phyloP scores from a whole-genome alignment of 2,329 filamentous ascomycete species.

The Ophiostoma sp. region DNA sequence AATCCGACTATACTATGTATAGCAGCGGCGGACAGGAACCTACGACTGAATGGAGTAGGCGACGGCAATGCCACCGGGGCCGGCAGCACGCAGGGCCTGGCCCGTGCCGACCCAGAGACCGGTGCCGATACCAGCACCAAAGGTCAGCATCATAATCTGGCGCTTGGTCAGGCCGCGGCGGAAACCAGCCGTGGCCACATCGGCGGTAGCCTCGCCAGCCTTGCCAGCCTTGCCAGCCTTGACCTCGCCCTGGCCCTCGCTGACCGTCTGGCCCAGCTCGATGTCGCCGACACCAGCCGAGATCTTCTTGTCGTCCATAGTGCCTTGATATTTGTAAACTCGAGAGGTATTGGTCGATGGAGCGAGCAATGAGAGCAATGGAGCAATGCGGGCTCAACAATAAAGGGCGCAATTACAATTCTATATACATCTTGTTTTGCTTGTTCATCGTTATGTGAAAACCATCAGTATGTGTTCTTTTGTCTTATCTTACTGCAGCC shows the following conservation, averaged over 20 bases:
- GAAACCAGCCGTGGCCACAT: not conserved
- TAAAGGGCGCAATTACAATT: too few relatives aligned
- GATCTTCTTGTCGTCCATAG: not conserved
- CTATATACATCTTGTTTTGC: too few relatives aligned
- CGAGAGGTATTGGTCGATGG: not conserved
- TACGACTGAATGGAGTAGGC: constrained; percentile 5
- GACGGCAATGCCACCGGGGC: not conserved
- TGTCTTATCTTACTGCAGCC: too few relatives aligned
- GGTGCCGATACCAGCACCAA: constrained; percentile 7
- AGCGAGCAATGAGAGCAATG: not conserved
- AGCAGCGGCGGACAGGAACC: not conserved
- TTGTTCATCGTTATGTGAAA: too few relatives aligned
- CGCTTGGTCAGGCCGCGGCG: constrained; percentile 3
- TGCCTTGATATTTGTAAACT: not conserved
- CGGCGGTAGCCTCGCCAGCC: not conserved
- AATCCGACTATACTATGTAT: too few relatives aligned
- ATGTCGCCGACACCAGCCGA: not conserved
- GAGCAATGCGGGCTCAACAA: too few relatives aligned
- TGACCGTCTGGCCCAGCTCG: not conserved
- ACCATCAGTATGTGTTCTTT: too few relatives aligned
- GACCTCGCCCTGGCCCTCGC: not conserved
- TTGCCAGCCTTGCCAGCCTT: not conserved
- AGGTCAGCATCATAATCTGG: constrained; percentile 7
- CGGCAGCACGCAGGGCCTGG: not conserved
- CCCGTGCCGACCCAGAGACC: constrained; percentile 5